Conservation (phyloP, 257 asterid genomes). For the Thymus mandschuricus region DNA sequence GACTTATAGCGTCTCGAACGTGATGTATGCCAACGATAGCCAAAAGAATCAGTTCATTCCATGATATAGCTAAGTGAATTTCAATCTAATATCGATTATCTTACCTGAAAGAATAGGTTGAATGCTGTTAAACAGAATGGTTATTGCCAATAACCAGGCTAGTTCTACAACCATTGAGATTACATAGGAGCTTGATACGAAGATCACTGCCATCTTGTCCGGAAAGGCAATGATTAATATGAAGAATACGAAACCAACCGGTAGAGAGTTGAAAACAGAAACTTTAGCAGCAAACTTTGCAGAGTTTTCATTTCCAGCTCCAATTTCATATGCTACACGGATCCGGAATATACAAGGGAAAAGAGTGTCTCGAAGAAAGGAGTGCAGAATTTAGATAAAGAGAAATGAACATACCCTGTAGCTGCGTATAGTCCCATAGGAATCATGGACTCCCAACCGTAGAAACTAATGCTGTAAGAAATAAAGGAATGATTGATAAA, state of each 20-base stretch:
- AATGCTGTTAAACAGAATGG: conserved; percentile 51
- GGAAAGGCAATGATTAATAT: conserved; percentile 42
- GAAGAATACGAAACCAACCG: conserved; percentile 46
- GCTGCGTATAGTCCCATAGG: conserved; percentile 71
- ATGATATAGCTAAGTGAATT: too few relatives aligned
- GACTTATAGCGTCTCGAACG: too few relatives aligned
- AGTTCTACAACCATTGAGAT: conserved; percentile 55
- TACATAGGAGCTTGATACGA: conserved; percentile 55
- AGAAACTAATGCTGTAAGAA: conserved; percentile 51
- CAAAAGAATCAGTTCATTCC: not conserved
- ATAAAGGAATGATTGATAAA: conserved; percentile 11
- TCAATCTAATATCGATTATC: conserved; percentile 5
- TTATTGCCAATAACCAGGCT: conserved; percentile 48
- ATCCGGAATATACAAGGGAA: conserved; percentile 41
- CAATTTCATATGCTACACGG: conserved; percentile 69
- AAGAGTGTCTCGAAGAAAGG: not conserved
- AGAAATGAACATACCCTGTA: conserved; percentile 55
- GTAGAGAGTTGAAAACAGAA: conserved; percentile 47
- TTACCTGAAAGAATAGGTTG: conserved; percentile 69
- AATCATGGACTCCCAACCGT: conserved; percentile 70
- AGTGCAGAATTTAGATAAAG: not conserved
- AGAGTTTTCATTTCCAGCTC: conserved; percentile 54
- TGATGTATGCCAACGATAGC: too few relatives aligned
- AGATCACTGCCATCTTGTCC: conserved; percentile 51
- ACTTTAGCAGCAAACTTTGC: conserved; percentile 55